Evolutionary conservation across 352 stramenopile species (phyloP).

Genomic region (Plasmopara muralis): DNA sequence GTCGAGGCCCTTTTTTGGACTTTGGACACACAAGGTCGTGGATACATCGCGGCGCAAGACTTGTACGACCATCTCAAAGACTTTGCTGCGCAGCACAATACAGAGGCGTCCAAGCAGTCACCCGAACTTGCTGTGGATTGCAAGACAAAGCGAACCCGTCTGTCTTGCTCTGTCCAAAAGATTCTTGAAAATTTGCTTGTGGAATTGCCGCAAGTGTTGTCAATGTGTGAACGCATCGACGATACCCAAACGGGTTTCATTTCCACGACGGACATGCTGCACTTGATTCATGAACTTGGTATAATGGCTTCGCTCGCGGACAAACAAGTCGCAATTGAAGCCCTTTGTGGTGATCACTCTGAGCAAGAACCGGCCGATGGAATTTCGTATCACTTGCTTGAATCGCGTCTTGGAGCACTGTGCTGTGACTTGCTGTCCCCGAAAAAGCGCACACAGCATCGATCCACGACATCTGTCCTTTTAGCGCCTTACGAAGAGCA

Average conservation of each 20-base stretch:
- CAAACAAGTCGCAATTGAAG: constrained; percentile 45
- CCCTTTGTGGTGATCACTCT: constrained; percentile 19
- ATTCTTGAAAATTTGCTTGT: constrained; percentile 61
- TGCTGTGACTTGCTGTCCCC: constrained; percentile 65
- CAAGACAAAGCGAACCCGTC: constrained; percentile 3
- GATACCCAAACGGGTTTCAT: constrained; percentile 33
- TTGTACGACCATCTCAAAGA: constrained; percentile 61
- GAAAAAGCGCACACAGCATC: constrained; percentile 56
- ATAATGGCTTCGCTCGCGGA: constrained; percentile 52
- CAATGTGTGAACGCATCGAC: constrained; percentile 47
- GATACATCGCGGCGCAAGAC: constrained; percentile 49
- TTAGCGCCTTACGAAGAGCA: constrained; percentile 50
- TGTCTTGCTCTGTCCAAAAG: constrained; percentile 60
- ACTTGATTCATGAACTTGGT: constrained; percentile 51
- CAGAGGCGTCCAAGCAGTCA: constrained; percentile 19
- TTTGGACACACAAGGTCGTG: constrained; percentile 55
- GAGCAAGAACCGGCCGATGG: constrained; percentile 9
- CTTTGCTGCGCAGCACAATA: constrained; percentile 16
- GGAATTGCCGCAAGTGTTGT: constrained; percentile 32
- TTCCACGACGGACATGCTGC: constrained; percentile 37
- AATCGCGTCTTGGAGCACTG: constrained; percentile 36
- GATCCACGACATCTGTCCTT: constrained; percentile 63
- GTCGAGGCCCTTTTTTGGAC: constrained; percentile 70
- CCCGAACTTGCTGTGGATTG: constrained; percentile 28
- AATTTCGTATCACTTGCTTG: constrained; percentile 43